Base-by-base conservation (phyloP, 2,329 filamentous ascomycete species). In the Fusarium proliferatum region DNA sequence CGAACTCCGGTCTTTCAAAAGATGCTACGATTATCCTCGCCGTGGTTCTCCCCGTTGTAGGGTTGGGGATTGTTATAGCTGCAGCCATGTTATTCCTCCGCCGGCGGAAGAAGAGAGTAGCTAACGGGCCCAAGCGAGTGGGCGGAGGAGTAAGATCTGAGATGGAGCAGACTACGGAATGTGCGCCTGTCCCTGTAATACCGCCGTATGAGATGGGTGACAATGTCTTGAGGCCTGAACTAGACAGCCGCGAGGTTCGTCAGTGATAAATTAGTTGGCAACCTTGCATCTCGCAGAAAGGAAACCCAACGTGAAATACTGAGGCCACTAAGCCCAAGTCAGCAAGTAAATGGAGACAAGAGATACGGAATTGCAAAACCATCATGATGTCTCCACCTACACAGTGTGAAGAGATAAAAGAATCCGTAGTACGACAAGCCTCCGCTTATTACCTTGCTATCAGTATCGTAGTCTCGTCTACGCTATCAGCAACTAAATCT, bases 161-260 rank as follows among this genome's bases (percentile, higher is more conserved):
- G 11, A 34, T 34, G 16, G 30, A 7, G 16, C 30, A 26, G 8
- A 15, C 11, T 15, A 15, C n/a, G 9, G 48, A 11, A 4, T 3
- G 1, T 1, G 11, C 8, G 16, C 8, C 16, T 10, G 2, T 4
- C 2, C 4, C n/a, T 19, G 16, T 15, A 10, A 3, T 12, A 2
- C 21, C 48, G 7, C 30, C 48, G 2, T 51, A 51, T 10, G 48
- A 51, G 21, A 34, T 51, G 6, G 48, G 9, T 7, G 5, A 51
- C 2, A 6, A 23, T 19, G 16, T 4, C 21, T 23, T 51, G 0
- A 16, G 48, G 2, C 16, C 21, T 5, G 48, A 51, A 10, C 11
- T 51, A 3, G 48, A 23, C 1, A 34, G 48, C 8, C 28, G 15
- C 6, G 46, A 51, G 10, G 11, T 51, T 23, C 21, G 46, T 13